Conservation (phyloP, 2,329 filamentous ascomycete species). For the Sarocladiaceae sp. region DNA sequence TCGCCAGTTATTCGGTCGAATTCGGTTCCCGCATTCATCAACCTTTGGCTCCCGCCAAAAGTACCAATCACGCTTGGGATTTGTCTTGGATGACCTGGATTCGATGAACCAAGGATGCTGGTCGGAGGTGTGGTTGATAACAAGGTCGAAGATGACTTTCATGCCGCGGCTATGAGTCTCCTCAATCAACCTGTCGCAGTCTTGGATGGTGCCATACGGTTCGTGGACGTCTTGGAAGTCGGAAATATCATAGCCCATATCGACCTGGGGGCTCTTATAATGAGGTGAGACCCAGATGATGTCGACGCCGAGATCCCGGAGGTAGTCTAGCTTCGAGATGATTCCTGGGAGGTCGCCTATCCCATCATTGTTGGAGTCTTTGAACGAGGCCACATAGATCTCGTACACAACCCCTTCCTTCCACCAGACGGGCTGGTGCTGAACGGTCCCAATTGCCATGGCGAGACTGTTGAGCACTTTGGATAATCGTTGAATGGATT, state of each 20-base stretch:
- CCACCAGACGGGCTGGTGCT: no score
- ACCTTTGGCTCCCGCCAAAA: constrained; percentile 52
- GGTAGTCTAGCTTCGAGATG: constrained; percentile 56
- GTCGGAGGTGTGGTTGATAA: constrained; percentile 74
- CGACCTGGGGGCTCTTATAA: constrained; percentile 59
- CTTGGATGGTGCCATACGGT: constrained; percentile 62
- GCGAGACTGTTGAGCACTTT: no score
- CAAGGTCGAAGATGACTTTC: constrained; percentile 69
- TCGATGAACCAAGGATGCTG: constrained; percentile 70
- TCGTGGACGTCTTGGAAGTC: constrained; percentile 63
- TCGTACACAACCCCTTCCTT: constrained; percentile 55
- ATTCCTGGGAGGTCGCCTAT: constrained; percentile 60
- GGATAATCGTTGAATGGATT: no score
- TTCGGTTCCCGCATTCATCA: constrained; percentile 52
- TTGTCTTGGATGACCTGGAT: constrained; percentile 56
- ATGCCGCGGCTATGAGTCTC: constrained; percentile 60
- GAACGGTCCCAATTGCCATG: no score
- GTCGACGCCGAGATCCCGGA: constrained; percentile 57
- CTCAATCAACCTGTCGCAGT: constrained; percentile 59
- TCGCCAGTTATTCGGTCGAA: constrained; percentile 73
- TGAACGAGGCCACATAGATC: constrained; percentile 55
- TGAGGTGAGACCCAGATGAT: constrained; percentile 66
- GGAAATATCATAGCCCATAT: constrained; percentile 68
- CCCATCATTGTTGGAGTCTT: constrained; percentile 54
- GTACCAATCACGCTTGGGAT: constrained; percentile 67